These are phyloP conservation scores for Kwoniella dendrophila DNA, from an alignment of 768 basidiomycete species.

Conservation along the genomic window DNA sequence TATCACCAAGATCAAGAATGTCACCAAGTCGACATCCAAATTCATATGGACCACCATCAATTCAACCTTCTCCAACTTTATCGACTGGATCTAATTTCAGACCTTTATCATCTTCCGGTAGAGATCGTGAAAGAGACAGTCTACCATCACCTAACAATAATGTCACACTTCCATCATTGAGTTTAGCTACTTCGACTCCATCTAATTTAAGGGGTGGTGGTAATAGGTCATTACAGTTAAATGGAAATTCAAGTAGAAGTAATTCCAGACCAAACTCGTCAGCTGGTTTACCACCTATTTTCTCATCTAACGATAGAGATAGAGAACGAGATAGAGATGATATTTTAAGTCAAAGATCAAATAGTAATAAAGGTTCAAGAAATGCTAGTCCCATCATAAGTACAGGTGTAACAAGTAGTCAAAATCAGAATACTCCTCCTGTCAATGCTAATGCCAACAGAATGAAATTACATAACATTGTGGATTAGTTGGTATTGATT, in stretches of 20 bases:
- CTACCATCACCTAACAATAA: neutral
- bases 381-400: conserved; percentile 5
- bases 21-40: neutral
- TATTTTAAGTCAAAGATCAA: conserved; percentile 1
- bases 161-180: conserved; percentile 9
- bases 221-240: neutral
- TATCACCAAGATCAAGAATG: conserved; percentile 4
- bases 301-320: neutral
- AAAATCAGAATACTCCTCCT: neutral
- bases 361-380: conserved; percentile 3
- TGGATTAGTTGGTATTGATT: conserved; percentile 6
- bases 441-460: neutral
- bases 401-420: no score
- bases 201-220: neutral
- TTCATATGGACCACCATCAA: neutral
- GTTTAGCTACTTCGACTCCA: conserved; percentile 3
- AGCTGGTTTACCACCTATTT: conserved; percentile 13
- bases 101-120: conserved; percentile 7
- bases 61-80: conserved; percentile 4
- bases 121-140: neutral
- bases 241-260: neutral
- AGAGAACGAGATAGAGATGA: conserved; percentile 18
- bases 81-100: neutral
- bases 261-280: neutral
- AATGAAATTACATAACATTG: neutral